phyloP scores from a whole-genome alignment of 257 asterid species.

The Echites panduratus region DNA sequence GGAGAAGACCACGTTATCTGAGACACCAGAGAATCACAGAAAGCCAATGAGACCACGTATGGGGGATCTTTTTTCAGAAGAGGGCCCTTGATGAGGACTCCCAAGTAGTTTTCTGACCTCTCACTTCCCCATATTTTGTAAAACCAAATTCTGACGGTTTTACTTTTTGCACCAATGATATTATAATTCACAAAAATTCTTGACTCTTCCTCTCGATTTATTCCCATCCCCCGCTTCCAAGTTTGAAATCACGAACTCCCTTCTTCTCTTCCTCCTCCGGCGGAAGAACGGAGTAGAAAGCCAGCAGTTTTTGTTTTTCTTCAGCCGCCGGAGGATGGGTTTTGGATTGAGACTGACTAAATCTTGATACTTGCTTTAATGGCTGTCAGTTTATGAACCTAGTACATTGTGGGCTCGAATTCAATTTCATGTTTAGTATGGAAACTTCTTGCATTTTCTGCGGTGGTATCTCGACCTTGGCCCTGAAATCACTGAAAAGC shows the following conservation, averaged over 20 bases:
- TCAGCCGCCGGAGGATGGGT: slow-evolving; percentile 4
- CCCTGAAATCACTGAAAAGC: slow-evolving; percentile 29
- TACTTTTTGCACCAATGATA: not conserved
- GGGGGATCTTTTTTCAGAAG: not conserved
- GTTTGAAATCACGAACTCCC: not conserved
- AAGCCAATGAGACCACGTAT: not conserved
- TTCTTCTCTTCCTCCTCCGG: slow-evolving; percentile 5
- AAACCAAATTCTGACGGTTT: slow-evolving; percentile 3
- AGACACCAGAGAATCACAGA: not conserved
- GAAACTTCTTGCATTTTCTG: slow-evolving; percentile 54
- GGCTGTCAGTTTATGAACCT: not conserved
- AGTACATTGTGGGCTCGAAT: not conserved
- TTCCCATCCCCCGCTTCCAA: not conserved
- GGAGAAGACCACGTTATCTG: slow-evolving; percentile 5
- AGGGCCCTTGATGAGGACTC: not conserved
- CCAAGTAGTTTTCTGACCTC: slow-evolving; percentile 3
- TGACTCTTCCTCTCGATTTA: not conserved
- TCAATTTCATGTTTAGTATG: slow-evolving; percentile 22
- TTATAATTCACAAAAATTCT: not conserved
- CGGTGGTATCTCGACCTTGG: slow-evolving; percentile 51
- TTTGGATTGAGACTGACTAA: not conserved
- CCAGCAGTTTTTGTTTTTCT: not conserved
- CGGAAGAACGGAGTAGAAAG: not conserved
- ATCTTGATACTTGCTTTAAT: not conserved
- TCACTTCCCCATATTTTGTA: not conserved